Evolutionary conservation across 2,329 filamentous ascomycete species (phyloP), one percentile per base, ranked within the genome.

Genomic region (Colletotrichum sp.): DNA sequence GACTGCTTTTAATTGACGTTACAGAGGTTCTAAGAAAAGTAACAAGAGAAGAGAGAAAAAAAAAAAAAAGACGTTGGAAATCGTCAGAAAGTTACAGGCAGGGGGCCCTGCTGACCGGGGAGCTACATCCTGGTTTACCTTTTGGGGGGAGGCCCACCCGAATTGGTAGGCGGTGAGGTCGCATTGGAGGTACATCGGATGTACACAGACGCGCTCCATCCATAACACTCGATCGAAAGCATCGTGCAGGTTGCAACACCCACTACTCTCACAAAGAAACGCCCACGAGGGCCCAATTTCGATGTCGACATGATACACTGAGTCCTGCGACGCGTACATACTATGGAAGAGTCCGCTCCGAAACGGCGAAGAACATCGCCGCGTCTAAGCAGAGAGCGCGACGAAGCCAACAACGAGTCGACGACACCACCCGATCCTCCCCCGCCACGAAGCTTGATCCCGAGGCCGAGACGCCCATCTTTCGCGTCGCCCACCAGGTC

Each of bases 401-500:
- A 73, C 66, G 44, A 55, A 8, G 24, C 3, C 21, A 65, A 10
- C 32, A 72, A 82, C 80, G 84, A 84, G 79, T 85, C 85, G 44
- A 85, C 85, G 73, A 86, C 84, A 72, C 84, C 84, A 64, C 80
- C 79, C 68, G 81, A 80, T 72, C 79, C 79, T 66, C 80, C 78
- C 21, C 79, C 77, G 63, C 78, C 77, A 18, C 79, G 76, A 69
- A 69, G 67, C 55, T 34, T 28, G 52, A 72, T 69, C 36, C 79
- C 81, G 44, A 82, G 79, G 74, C 83, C 80, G 36, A 80, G 80
- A 63, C 88, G 88, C 1, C 88, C 90, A 1, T 93, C 92, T 1
- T 94, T 92, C 80, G 90, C 90, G 70, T 93, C 92, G n/a, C 92
- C 93, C 0, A 94, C 92, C 0, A 91, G 89, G 81, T 88, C 92